Base-by-base conservation (phyloP, 2,329 filamentous ascomycete species). In the Trichoderma sp. region DNA sequence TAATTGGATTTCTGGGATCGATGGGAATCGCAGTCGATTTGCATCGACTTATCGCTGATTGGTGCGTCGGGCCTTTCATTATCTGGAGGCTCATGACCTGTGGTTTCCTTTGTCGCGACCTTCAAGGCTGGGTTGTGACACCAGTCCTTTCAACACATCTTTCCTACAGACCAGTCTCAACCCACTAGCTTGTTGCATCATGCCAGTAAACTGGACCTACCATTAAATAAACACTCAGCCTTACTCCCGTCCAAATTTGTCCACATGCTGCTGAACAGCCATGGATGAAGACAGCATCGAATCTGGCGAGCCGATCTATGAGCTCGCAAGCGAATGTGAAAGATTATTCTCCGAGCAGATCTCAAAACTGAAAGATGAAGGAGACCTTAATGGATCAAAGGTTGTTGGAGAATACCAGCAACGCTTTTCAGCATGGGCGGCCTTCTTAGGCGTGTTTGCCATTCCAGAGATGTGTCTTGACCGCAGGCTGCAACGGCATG, bases 401-500 rank as follows among this genome's bases (percentile, higher is more conserved):
- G 37, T 66, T 35, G 39, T 68, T 25, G 37, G 52, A 25, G 67
- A 68, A n/a, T 68, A 66, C 42, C 67, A 68, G 35, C 67, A 66
- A 27, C 45, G 53, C 2, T 68, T 68, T 25, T 25, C 60, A 27
- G 50, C 67, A 48, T 68, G 67, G 67, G 67, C 67, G 17, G 60
- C 67, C 25, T 68, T 68, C 17, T 35, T 68, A 34, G 67, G 67
- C 9, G 67, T 68, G 1, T 68, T 68, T 12, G 60, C 60, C 4
- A 53, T 34, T 25, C 52, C 67, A 7, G 34, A 66, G 2, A 48
- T 66, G 42, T 66, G 67, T n/a, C 67, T 68, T 25, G 67, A 68
- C 22, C 67, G 67, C n/a, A 68, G 53, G 29, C 19, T 68, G 0
- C 67, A 52, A n/a, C 39, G 19, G 5, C 67, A 68, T 39, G 27